These are phyloP conservation scores for Haematococcus lacustris DNA, from an alignment of 139 green algal species.

Conservation along the genomic window DNA sequence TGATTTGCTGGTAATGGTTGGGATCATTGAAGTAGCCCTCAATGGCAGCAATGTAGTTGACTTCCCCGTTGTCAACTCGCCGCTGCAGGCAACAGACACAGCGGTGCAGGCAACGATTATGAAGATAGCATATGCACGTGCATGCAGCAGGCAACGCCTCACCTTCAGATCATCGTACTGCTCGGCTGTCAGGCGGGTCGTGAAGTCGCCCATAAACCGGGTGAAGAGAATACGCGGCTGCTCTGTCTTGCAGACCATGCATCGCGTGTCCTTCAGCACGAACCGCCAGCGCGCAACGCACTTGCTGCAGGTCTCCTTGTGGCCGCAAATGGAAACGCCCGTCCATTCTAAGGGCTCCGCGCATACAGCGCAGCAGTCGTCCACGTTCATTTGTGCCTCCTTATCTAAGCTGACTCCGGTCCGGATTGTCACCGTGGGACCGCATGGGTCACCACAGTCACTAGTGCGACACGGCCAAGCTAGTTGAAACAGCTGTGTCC, in stretches of 20 bases:
- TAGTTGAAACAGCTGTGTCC: too few species aligned
- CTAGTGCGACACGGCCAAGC: too few species aligned
- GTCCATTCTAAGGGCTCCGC: constrained; percentile 78
- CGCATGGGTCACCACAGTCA: too few species aligned
- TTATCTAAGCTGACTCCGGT: too few species aligned
- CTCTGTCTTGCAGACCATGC: constrained; percentile 77
- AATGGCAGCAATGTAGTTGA: constrained; percentile 51
- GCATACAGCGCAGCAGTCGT: constrained; percentile 88
- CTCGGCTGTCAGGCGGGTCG: constrained; percentile 36
- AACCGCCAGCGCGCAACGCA: constrained; percentile 57
- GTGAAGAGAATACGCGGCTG: constrained; percentile 61
- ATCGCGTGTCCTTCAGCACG: constrained; percentile 66
- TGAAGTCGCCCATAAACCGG: constrained; percentile 69
- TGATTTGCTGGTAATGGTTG: constrained; percentile 67
- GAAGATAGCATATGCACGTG: background rate
- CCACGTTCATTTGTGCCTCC: too few species aligned
- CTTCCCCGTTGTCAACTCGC: constrained; percentile 26
- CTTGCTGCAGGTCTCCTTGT: constrained; percentile 81
- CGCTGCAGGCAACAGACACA: constrained; percentile 16
- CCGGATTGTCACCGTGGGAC: too few species aligned
- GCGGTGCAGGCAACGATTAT: background rate
- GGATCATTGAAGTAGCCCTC: constrained; percentile 86
- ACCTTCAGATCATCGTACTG: constrained; percentile 58
- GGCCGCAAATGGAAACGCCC: constrained; percentile 71
- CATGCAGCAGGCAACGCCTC: background rate